A percentile compares a stretch with the other conserved stretches of the same genome.
phyloP scores from a whole-genome alignment of 106 monocot species.

The Allium cepa region DNA sequence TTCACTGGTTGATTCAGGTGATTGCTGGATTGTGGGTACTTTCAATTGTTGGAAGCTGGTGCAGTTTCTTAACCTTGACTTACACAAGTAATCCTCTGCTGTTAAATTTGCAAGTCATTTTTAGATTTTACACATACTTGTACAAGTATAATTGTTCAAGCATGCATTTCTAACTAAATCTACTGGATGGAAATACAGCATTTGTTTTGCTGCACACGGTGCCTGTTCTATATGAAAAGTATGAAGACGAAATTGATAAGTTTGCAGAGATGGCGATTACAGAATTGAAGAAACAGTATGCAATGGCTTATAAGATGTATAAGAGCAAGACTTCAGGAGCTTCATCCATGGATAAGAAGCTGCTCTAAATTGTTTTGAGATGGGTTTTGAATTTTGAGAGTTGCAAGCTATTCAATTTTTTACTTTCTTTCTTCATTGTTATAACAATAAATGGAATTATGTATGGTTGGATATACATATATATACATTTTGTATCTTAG shows the following conservation, averaged over 20 bases:
- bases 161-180: neutral
- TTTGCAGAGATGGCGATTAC: constrained; percentile 10
- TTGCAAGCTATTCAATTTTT: no score
- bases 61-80: constrained; percentile 43
- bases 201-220: constrained; percentile 17
- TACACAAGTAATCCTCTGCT: constrained; percentile 26
- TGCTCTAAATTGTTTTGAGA: neutral
- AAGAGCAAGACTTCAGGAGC: constrained; percentile 8
- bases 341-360: constrained; percentile 7
- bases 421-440: no score
- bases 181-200: neutral
- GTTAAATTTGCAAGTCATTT: neutral
- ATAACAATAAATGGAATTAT: no score
- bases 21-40: constrained; percentile 43
- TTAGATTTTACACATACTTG: neutral
- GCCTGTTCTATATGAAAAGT: constrained; percentile 19
- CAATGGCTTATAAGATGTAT: constrained; percentile 5
- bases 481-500: no score
- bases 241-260: constrained; percentile 13
- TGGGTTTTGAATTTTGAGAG: no score
- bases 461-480: no score
- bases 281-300: constrained; percentile 20
- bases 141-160: neutral
- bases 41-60: constrained; percentile 31
- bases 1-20: constrained; percentile 11